phyloP scores from a whole-genome alignment of 1,139 yeast species.

The Geotrichum phurueaensis region DNA sequence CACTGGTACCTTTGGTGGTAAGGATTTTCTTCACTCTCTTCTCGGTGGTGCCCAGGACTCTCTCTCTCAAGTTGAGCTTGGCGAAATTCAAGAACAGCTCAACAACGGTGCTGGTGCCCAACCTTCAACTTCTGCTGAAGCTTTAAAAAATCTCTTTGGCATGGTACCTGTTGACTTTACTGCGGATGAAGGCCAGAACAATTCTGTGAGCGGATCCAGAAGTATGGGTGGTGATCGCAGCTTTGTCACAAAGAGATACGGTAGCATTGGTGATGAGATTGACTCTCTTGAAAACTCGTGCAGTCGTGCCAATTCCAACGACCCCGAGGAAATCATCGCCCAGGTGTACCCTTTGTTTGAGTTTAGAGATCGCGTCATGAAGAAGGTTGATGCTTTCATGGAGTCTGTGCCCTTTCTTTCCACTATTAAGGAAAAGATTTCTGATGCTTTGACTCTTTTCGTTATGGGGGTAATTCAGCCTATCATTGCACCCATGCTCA shows the following conservation, averaged over 20 bases:
- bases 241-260: neutral
- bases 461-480: conserved; percentile 27
- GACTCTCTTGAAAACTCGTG: conserved; percentile 6
- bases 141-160: conserved; percentile 14
- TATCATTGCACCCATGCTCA: conserved; percentile 24
- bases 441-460: conserved; percentile 25
- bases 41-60: conserved; percentile 29
- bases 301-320: conserved; percentile 14
- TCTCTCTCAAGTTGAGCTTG: conserved; percentile 24
- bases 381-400: conserved; percentile 20
- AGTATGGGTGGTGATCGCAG: conserved; percentile 4
- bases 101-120: conserved; percentile 7
- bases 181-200: neutral
- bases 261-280: conserved; percentile 12
- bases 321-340: conserved; percentile 15
- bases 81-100: conserved; percentile 20
- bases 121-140: conserved; percentile 10
- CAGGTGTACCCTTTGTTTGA: conserved; percentile 25
- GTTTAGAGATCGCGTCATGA: conserved; percentile 25
- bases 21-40: conserved; percentile 27
- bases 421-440: conserved; percentile 23
- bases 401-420: conserved; percentile 24
- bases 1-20: conserved; percentile 31
- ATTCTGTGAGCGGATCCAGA: conserved; percentile 2
- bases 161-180: conserved; percentile 17